A percentile compares a stretch with the other conserved stretches of the same genome.
Evolutionary conservation across 2,329 filamentous ascomycete species (phyloP).

Genomic region (Fusarium nelsonii): DNA sequence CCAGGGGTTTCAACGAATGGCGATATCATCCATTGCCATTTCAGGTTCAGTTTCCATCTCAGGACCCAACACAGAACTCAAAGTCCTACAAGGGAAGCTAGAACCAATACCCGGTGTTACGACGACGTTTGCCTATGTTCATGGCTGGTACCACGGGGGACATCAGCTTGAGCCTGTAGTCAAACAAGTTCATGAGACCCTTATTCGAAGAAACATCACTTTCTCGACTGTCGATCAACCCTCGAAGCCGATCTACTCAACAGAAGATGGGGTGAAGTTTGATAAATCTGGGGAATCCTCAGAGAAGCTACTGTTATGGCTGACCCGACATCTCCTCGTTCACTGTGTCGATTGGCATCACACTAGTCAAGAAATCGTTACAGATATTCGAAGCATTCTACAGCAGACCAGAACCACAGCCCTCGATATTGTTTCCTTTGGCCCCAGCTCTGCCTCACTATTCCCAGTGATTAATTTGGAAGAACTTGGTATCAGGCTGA

Average conservation of each 20-base stretch:
- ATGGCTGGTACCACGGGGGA: conserved; percentile 15
- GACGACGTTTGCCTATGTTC: conserved; percentile 8
- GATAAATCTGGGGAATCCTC: not conserved
- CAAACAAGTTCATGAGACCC: not conserved
- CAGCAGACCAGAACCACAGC: too few species aligned
- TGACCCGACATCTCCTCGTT: not conserved
- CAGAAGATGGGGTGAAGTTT: not conserved
- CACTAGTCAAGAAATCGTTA: not conserved
- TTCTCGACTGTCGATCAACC: not conserved
- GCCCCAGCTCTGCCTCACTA: not conserved
- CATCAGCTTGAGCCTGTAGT: not conserved
- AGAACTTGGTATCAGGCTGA: not conserved
- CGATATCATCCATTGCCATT: not conserved
- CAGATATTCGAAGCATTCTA: not conserved
- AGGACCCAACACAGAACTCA: not conserved
- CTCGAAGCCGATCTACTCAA: conserved; percentile 1
- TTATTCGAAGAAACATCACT: not conserved
- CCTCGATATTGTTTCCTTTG: not conserved
- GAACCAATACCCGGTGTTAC: not conserved
- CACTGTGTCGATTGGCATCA: not conserved
- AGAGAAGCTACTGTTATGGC: not conserved
- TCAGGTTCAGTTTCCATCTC: conserved; percentile 6
- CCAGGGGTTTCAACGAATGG: not conserved
- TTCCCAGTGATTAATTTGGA: not conserved
- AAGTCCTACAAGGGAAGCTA: not conserved